phyloP scores from a whole-genome alignment of 441 rosid genomes.

The Populus hybrid region DNA sequence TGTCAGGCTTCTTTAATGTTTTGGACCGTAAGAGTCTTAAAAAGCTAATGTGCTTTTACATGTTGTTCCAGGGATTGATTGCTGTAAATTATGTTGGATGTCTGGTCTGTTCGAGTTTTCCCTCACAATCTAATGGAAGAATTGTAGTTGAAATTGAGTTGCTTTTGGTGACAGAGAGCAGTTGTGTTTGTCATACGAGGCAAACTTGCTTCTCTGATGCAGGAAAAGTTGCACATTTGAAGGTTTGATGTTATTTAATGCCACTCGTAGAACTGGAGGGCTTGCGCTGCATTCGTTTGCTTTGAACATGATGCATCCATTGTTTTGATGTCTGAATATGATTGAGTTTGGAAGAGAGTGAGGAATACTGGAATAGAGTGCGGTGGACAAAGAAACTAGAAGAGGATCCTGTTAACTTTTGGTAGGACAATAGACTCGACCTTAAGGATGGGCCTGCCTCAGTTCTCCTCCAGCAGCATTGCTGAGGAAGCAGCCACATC shows the following conservation, averaged over 20 bases:
- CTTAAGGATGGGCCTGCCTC: slow-evolving; percentile 48
- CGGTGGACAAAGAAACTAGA: slow-evolving; percentile 5
- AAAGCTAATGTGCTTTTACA: slow-evolving; percentile 7
- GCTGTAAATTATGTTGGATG: slow-evolving; percentile 6
- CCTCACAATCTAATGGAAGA: slow-evolving; percentile 19
- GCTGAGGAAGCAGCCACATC: slow-evolving; percentile 49
- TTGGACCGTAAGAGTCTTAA: slow-evolving; percentile 4
- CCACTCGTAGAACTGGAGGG: neutral
- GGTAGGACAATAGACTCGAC: slow-evolving; percentile 3
- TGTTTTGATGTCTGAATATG: slow-evolving; percentile 13
- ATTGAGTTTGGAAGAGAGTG: slow-evolving; percentile 12
- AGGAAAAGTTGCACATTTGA: neutral
- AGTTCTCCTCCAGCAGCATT: slow-evolving; percentile 37
- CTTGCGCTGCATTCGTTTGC: slow-evolving; percentile 7
- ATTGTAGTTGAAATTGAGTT: slow-evolving; percentile 11
- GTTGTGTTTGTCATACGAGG: neutral
- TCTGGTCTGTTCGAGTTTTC: slow-evolving; percentile 15
- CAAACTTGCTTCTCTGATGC: neutral
- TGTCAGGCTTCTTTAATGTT: neutral
- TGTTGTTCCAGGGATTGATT: slow-evolving; percentile 25
- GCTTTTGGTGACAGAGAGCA: slow-evolving; percentile 21
- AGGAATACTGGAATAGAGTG: slow-evolving; percentile 2
- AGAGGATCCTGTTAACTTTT: slow-evolving; percentile 11
- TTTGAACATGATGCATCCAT: neutral
- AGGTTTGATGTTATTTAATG: neutral